These are phyloP conservation scores for Starmerella potacharoeniae DNA, from an alignment of 805 yeast genomes.

Conservation along the genomic window DNA sequence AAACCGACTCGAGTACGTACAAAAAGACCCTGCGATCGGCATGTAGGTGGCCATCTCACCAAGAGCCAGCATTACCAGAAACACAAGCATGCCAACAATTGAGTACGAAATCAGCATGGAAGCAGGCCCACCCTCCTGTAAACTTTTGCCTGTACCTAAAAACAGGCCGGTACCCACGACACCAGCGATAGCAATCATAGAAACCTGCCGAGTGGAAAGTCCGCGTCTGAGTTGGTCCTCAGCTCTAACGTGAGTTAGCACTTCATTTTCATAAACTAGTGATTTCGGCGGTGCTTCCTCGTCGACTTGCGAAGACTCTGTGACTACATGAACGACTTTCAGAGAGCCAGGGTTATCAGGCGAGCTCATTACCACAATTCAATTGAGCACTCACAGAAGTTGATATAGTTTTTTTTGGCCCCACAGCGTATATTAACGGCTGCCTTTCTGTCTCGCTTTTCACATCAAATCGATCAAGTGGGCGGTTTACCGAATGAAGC, in stretches of 20 bases:
- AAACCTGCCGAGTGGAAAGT: conserved; percentile 39
- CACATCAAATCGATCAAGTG: no score
- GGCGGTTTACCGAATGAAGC: no score
- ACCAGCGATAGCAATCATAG: conserved; percentile 66
- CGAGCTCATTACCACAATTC: not conserved
- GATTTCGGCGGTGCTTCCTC: not conserved
- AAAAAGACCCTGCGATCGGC: conserved; percentile 45
- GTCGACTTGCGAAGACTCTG: not conserved
- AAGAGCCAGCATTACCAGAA: conserved; percentile 33
- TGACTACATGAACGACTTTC: not conserved
- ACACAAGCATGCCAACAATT: conserved; percentile 33
- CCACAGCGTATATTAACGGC: no score
- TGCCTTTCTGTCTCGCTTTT: no score
- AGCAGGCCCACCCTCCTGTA: conserved; percentile 43
- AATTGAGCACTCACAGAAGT: no score
- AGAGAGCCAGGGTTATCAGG: not conserved
- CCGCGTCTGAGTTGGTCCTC: conserved; percentile 22
- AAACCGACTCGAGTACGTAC: conserved; percentile 39
- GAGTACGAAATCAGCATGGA: conserved; percentile 40
- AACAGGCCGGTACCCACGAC: conserved; percentile 62
- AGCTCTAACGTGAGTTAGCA: not conserved
- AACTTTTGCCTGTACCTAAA: conserved; percentile 40
- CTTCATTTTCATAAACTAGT: not conserved
- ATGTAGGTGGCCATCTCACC: conserved; percentile 47
- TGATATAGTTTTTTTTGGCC: no score